These are phyloP conservation scores for Leccinum griseonigrum DNA, from an alignment of 1,284 basidiomycete species.

Conservation along the genomic window DNA sequence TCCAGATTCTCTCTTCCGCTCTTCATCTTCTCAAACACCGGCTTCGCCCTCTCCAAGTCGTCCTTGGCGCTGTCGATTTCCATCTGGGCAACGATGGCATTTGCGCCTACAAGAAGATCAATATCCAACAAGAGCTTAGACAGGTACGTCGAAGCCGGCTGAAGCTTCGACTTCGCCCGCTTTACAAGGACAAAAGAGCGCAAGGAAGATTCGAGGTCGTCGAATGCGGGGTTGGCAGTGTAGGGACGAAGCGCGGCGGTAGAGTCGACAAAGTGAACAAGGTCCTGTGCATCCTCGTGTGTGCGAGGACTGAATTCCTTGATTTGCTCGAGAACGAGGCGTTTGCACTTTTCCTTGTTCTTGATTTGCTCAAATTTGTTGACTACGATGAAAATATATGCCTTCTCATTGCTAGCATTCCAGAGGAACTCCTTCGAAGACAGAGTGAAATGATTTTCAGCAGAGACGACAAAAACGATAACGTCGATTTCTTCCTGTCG, in stretches of 20 bases:
- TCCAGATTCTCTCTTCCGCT: constrained; percentile 73
- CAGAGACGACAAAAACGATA: constrained; percentile 96
- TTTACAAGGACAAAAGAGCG: constrained; percentile 96
- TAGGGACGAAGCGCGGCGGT: constrained; percentile 63
- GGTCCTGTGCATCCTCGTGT: constrained; percentile 86
- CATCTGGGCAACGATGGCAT: constrained; percentile 79
- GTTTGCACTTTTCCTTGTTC: constrained; percentile 93
- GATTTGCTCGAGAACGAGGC: constrained; percentile 93
- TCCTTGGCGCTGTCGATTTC: constrained; percentile 78
- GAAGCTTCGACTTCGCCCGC: constrained; percentile 93
- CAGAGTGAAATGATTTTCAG: constrained; percentile 98
- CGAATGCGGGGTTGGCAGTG: constrained; percentile 72
- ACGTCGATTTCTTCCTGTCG: constrained; percentile 99
- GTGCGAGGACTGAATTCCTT: constrained; percentile 89
- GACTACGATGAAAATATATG: constrained; percentile 97
- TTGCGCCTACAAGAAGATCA: constrained; percentile 83
- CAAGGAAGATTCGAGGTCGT: constrained; percentile 87
- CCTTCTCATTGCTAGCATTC: constrained; percentile 96
- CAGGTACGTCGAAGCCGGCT: constrained; percentile 94
- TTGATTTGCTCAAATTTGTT: constrained; percentile 97
- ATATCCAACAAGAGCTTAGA: constrained; percentile 87
- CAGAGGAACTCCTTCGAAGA: constrained; percentile 94
- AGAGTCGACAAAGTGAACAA: constrained; percentile 99
- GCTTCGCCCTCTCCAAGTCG: constrained; percentile 72
- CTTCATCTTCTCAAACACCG: constrained; percentile 87